These are phyloP conservation scores for Pleurotus tuber-regium DNA, from an alignment of 768 basidiomycete genomes.

Conservation along the genomic window DNA sequence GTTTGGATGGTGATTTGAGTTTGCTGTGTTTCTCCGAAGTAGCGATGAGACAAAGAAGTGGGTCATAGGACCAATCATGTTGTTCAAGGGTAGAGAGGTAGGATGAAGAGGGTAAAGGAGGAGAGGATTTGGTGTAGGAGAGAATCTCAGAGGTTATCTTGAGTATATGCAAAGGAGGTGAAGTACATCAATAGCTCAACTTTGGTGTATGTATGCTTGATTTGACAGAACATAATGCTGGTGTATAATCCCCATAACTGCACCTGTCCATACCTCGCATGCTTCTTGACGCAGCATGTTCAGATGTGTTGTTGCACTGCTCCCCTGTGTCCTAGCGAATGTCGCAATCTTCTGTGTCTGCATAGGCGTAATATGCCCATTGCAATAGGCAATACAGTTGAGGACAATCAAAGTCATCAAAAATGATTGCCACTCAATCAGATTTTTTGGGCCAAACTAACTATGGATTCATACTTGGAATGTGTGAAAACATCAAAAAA, in stretches of 20 bases:
- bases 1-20: no score
- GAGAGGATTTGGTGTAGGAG: no score
- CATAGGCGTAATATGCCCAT: no score
- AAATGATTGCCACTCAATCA: background rate
- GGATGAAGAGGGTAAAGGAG: no score
- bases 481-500: background rate
- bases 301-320: constrained; percentile 42
- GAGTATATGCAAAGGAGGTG: constrained; percentile 32
- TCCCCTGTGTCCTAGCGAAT: constrained; percentile 35
- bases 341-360: constrained; percentile 25
- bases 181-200: constrained; percentile 36
- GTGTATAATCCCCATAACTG: constrained; percentile 33
- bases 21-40: no score
- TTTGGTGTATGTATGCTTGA: constrained; percentile 37
- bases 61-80: no score
- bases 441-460: background rate
- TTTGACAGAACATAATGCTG: constrained; percentile 15
- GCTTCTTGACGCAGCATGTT: constrained; percentile 38
- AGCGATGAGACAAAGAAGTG: no score
- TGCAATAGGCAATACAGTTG: constrained; percentile 20
- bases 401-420: background rate
- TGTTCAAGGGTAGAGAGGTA: no score
- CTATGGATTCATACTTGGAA: background rate
- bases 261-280: constrained; percentile 38
- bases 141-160: constrained; percentile 26